Evolutionary conservation across 768 basidiomycete genomes (phyloP), one percentile per base, ranked within the genome.

Genomic region (Termitomyces titanicus): DNA sequence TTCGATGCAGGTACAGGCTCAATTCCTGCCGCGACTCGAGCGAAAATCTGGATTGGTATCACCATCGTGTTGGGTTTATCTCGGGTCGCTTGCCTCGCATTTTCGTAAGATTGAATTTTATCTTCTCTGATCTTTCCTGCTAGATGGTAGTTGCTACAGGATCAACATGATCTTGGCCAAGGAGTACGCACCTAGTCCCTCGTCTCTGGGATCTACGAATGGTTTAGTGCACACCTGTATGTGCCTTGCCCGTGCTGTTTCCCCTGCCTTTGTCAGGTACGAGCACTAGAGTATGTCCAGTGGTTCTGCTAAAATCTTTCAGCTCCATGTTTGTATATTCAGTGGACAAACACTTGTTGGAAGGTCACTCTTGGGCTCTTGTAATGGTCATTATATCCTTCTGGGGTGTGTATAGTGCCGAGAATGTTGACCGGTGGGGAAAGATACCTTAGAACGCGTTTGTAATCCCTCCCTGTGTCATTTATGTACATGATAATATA

Each of bases 261-360:
- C 79, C 40, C 85, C 86, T 2, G 83, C 83, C 42, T 72, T 85
- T 45, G 81, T 81, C 51, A 84, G 82, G 83, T 82, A 35, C 31
- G 69, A 34, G 17, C 15, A 13, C 31, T 7, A 20, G n/a, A 31
- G 3, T 7, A 18, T 15, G 10, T 44, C 3, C 22, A 7, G 15
- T 38, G 18, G 4, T 24, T 24, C 15, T 34, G 33, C 22, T 48
- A n/a, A 43, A 5, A 25, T 12, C 18, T 0, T 27, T 43, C 55
- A 85, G 83, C 63, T 79, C 83, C n/a, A 65, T 80, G 17, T 85
- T 86, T 61, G 81, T 82, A 12, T 63, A 79, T 54, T 84, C 83
- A 12, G 68, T 76, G 13, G 70, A 79, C 33, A 72, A 70, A 60
- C 71, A 79, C 39, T 56, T 81, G n/a, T 67, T 85, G 1, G 72